These are phyloP conservation scores for Leptosphaerulina australis DNA, from an alignment of 2,329 filamentous ascomycete genomes.

Conservation along the genomic window DNA sequence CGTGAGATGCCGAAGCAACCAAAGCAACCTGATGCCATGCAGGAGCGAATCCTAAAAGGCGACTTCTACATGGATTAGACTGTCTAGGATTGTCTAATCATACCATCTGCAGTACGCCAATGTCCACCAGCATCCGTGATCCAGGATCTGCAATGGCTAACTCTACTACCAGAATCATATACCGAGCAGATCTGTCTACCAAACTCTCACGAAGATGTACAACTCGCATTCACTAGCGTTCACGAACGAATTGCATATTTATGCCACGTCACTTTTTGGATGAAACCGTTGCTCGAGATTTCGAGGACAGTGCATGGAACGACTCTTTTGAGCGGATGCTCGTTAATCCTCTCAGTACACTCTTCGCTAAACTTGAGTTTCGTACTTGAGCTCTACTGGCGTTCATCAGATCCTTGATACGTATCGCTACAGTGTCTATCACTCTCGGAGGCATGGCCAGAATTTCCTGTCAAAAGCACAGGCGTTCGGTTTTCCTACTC, in stretches of 20 bases:
- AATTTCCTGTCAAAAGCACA: neutral
- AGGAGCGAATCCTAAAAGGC: slow-evolving; percentile 95
- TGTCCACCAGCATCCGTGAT: no score
- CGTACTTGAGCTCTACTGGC: neutral
- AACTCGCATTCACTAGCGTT: slow-evolving; percentile 22
- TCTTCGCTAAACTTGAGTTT: neutral
- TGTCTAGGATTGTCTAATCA: neutral
- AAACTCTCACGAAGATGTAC: slow-evolving; percentile 22
- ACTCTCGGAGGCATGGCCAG: neutral
- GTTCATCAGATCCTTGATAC: neutral
- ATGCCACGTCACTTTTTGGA: neutral
- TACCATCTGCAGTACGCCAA: slow-evolving; percentile 6
- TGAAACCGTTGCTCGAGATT: slow-evolving; percentile 6
- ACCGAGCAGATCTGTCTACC: slow-evolving; percentile 7
- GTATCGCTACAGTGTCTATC: neutral
- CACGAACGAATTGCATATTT: slow-evolving; percentile 12
- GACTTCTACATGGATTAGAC: slow-evolving; percentile 95
- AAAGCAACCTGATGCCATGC: slow-evolving; percentile 79
- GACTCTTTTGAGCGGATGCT: neutral
- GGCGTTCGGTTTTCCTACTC: neutral
- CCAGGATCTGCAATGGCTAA: neutral
- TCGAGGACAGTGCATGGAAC: slow-evolving; percentile 3
- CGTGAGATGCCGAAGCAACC: slow-evolving; percentile 64
- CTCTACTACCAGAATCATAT: slow-evolving; percentile 1
- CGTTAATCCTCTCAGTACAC: slow-evolving; percentile 2